These are phyloP conservation scores for Paramecium sexaurelia DNA, from an alignment of 73 alveolate genomes.

Conservation along the genomic window DNA sequence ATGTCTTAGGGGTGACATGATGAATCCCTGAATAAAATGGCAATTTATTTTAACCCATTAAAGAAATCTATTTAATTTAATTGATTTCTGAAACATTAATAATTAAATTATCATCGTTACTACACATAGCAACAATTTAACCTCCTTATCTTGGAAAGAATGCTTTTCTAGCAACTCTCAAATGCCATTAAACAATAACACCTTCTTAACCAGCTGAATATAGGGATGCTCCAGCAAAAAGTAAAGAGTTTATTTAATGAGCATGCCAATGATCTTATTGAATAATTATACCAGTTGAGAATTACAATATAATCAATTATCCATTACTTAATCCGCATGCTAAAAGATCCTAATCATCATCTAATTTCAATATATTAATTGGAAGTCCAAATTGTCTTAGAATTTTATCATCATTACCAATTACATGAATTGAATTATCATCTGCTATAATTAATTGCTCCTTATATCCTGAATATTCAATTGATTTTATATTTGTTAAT, in stretches of 20 bases:
- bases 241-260: neutral
- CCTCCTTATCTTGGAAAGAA: conserved; percentile 53
- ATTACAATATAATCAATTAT: neutral
- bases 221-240: neutral
- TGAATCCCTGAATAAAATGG: neutral
- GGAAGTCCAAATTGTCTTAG: neutral
- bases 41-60: neutral
- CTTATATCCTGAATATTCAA: neutral
- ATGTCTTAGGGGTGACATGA: neutral
- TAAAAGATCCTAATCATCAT: neutral
- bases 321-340: conserved; percentile 19
- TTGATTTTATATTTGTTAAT: neutral
- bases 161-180: conserved; percentile 38
- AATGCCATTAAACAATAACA: conserved; percentile 47
- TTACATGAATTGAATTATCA: neutral
- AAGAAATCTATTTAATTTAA: neutral
- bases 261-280: conserved; percentile 58
- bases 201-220: conserved; percentile 51
- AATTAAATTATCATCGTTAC: neutral
- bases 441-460: neutral
- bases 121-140: neutral
- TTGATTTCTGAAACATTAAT: neutral
- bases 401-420: neutral
- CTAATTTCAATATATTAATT: neutral
- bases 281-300: neutral